These are phyloP conservation scores for Podosphaera leucotricha DNA, from an alignment of 2,329 filamentous ascomycete species.

Conservation along the genomic window DNA sequence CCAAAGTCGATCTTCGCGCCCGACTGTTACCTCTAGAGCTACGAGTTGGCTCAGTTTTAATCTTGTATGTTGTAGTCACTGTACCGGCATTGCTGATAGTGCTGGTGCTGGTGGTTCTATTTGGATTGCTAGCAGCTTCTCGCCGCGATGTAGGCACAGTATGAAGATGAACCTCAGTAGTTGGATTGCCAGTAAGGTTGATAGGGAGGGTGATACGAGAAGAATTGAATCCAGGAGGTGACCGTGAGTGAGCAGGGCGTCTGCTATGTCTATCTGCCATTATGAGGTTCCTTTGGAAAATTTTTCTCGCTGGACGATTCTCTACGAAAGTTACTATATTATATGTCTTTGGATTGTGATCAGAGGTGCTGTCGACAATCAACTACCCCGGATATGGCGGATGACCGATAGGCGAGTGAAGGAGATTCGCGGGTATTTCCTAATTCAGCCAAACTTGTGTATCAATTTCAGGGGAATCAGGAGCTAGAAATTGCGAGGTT, in stretches of 20 bases:
- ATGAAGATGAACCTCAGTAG: constrained; percentile 22
- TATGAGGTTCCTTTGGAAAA: neutral
- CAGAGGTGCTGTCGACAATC: neutral
- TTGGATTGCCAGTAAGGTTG: constrained; percentile 10
- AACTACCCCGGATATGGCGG: neutral
- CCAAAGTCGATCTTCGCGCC: constrained; percentile 24
- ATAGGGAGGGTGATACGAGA: constrained; percentile 29
- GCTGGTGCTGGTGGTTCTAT: constrained; percentile 15
- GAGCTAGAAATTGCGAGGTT: too few relatives aligned
- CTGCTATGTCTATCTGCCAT: constrained; percentile 21
- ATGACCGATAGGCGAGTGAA: neutral
- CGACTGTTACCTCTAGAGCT: constrained; percentile 25
- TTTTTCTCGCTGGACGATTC: neutral
- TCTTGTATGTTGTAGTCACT: constrained; percentile 31
- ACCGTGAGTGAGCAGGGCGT: constrained; percentile 19
- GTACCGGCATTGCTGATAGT: constrained; percentile 11
- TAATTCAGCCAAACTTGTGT: too few relatives aligned
- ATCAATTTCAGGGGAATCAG: too few relatives aligned
- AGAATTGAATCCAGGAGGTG: constrained; percentile 22
- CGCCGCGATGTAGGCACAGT: constrained; percentile 22
- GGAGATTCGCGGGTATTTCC: neutral
- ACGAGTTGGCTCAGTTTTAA: constrained; percentile 27
- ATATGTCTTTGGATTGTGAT: neutral
- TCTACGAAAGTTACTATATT: neutral
- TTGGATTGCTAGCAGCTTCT: constrained; percentile 16